These are phyloP conservation scores for Meira nashicola DNA, from an alignment of 1,284 basidiomycete species.

Conservation along the genomic window DNA sequence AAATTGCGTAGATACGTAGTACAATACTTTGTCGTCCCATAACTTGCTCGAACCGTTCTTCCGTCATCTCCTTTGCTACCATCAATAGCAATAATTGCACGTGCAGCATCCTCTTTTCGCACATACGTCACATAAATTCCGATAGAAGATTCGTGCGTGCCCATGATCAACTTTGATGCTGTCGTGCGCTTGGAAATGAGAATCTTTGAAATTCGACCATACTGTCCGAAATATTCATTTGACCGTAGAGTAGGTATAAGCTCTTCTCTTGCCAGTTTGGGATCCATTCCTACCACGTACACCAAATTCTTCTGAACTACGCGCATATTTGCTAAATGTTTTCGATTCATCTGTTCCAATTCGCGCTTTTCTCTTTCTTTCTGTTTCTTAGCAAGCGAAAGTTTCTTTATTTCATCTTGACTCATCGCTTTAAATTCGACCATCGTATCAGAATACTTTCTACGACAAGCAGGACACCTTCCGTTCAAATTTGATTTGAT, in stretches of 20 bases:
- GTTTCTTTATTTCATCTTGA: constrained; percentile 92
- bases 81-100: constrained; percentile 87
- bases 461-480: constrained; percentile 91
- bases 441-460: constrained; percentile 84
- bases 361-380: constrained; percentile 94
- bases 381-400: constrained; percentile 93
- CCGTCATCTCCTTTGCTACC: constrained; percentile 62
- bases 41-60: constrained; percentile 71
- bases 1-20: constrained; percentile 86
- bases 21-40: constrained; percentile 97
- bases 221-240: constrained; percentile 96
- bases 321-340: constrained; percentile 84
- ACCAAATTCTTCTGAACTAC: constrained; percentile 96
- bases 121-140: constrained; percentile 96
- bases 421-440: constrained; percentile 95
- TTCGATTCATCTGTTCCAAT: constrained; percentile 77
- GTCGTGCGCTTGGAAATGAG: constrained; percentile 83
- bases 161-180: constrained; percentile 59
- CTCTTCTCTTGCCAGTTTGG: constrained; percentile 92
- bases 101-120: constrained; percentile 87
- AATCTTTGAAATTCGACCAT: constrained; percentile 95
- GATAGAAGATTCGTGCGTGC: constrained; percentile 66
- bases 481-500: constrained; percentile 94
- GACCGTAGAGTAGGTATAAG: constrained; percentile 89
- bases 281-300: constrained; percentile 88